Evolutionary conservation across 306 rosid species (phyloP).

Genomic region (Cicer pinnatifidum): DNA sequence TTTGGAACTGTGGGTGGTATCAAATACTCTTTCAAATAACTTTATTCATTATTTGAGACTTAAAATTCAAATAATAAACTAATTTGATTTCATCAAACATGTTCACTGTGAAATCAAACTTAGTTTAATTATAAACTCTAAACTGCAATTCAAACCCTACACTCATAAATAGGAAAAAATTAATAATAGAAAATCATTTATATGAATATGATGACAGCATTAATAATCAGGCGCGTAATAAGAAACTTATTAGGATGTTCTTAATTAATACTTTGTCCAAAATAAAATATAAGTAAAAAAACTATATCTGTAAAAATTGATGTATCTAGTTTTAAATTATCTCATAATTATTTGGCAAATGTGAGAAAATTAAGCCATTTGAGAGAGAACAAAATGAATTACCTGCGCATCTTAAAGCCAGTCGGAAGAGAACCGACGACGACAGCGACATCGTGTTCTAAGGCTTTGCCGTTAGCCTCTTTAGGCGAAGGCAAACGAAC

Average conservation of each 20-base stretch:
- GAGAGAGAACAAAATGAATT: conserved; percentile 4
- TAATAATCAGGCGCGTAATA: too few species aligned
- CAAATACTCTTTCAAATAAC: not conserved
- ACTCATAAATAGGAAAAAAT: not conserved
- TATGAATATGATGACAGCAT: not conserved
- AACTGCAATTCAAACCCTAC: not conserved
- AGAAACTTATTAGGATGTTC: too few species aligned
- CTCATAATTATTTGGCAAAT: too few species aligned
- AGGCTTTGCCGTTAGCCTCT: conserved; percentile 30
- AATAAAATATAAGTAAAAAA: too few species aligned
- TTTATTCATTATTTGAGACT: not conserved
- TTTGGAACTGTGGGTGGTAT: too few species aligned
- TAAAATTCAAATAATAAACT: not conserved
- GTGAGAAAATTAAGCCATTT: too few species aligned
- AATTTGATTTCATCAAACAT: conserved; percentile 4
- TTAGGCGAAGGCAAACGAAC: conserved; percentile 73
- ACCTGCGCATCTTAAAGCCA: conserved; percentile 59
- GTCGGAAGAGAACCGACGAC: conserved; percentile 34
- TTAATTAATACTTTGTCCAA: too few species aligned
- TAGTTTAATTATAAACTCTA: not conserved
- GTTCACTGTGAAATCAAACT: not conserved
- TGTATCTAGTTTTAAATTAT: too few species aligned
- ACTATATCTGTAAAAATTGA: too few species aligned
- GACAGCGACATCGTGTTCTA: conserved; percentile 41
- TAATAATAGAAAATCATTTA: not conserved